Evolutionary conservation across 352 stramenopile species (phyloP), one percentile per base, ranked within the genome.

Genomic region (Phytophthora idaei): DNA sequence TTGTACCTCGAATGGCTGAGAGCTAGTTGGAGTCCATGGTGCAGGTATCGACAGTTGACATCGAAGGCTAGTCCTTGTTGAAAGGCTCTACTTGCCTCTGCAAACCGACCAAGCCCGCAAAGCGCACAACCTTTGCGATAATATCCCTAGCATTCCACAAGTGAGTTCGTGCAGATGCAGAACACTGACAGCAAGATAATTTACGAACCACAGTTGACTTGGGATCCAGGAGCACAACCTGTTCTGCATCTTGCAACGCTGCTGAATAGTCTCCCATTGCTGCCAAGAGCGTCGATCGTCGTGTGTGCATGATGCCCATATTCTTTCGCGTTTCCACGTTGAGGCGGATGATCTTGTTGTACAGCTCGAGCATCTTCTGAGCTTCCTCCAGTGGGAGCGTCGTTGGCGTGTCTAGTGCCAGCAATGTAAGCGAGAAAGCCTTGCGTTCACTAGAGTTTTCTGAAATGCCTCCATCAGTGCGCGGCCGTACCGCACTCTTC

Each of bases 121-220:
- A 93, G 47, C 7, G 85, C 85, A 54, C 73, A 89, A 11, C 85
- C 82, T 51, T 87, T 88, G 15, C 85, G 85, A 55, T 83, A 93
- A 51, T 90, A 91, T 9, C 75, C 82, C 84, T 92, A 21, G 44
- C 14, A 59, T 34, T 34, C 15, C 17, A 36, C 17, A 34, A 36
- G 11, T 45, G 2, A 56, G 56, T 27, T 56, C 21, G 17, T 46
- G n/a, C 5, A 49, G 25, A 15, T 27, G 4, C 27, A 11, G 28
- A 62, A 25, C 12, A 51, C 27, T 14, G 7, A 21, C n/a, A 65
- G 28, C 9, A 34, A 39, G 49, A 0, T 48, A 42, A 34, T 58
- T 50, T 48, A 75, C 77, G 46, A 61, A 92, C 83, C 36, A 87
- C 67, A 0, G 82, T 87, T 2, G 77, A 76, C 25, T 74, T 80